phyloP scores from a whole-genome alignment of 768 basidiomycete genomes.

The Ramaria sp. region DNA sequence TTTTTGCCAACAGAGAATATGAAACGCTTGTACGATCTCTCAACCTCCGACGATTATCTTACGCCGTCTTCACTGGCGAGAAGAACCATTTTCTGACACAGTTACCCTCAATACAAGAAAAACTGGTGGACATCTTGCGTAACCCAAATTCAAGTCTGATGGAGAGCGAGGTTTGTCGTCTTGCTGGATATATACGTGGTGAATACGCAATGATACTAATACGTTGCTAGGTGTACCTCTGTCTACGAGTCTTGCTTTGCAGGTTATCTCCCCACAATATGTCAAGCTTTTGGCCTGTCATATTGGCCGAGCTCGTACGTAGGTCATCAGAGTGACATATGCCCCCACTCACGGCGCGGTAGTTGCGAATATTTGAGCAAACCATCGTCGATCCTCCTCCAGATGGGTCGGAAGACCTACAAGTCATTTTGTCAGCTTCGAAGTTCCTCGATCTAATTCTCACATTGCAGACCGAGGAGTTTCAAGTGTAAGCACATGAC shows the following conservation, averaged over 20 bases:
- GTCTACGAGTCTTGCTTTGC: constrained; percentile 83
- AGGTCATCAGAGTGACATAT: background rate
- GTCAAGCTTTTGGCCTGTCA: constrained; percentile 93
- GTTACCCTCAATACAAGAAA: constrained; percentile 92
- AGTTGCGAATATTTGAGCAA: constrained; percentile 90
- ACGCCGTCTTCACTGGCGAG: constrained; percentile 76
- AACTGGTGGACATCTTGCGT: constrained; percentile 84
- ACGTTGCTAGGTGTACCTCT: constrained; percentile 51
- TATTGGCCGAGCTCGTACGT: constrained; percentile 81
- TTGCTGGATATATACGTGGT: background rate
- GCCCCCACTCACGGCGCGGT: background rate
- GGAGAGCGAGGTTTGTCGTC: constrained; percentile 64
- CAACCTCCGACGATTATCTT: constrained; percentile 80
- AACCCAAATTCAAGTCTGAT: constrained; percentile 73
- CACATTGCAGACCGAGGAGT: constrained; percentile 90
- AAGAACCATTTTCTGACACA: constrained; percentile 87
- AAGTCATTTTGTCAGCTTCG: constrained; percentile 76
- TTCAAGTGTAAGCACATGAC: constrained; percentile 67
- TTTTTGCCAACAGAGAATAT: constrained; percentile 91
- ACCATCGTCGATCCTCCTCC: constrained; percentile 57
- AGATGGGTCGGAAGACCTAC: constrained; percentile 80
- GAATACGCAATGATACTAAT: background rate
- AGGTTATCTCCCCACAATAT: constrained; percentile 85
- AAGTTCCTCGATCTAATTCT: constrained; percentile 93
- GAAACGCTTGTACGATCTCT: constrained; percentile 83